Percentiles rank a stretch among this genome's conserved stretches.
phyloP scores from a whole-genome alignment of 495 filamentous ascomycete species.

The Cenococcum geophilum region DNA sequence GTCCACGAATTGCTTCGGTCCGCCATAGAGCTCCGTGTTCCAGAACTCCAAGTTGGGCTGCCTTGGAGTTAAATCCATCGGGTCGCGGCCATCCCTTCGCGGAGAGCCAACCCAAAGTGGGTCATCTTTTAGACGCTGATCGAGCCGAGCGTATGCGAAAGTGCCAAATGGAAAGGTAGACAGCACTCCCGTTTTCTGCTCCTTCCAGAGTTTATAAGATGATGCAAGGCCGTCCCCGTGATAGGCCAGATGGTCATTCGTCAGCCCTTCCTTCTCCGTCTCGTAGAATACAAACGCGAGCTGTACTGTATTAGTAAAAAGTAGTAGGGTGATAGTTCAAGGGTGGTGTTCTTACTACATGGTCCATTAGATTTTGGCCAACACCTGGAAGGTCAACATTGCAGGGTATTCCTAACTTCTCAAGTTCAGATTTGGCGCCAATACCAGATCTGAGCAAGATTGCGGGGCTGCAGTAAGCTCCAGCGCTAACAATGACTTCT shows the following conservation, averaged over 20 bases:
- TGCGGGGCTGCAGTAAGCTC: conserved; percentile 19
- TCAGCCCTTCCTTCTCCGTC: conserved; percentile 41
- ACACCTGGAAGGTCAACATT: conserved; percentile 22
- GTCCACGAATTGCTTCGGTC: conserved; percentile 8
- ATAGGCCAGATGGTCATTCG: conserved; percentile 29
- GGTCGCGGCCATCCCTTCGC: conserved; percentile 13
- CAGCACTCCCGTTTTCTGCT: conserved; percentile 35
- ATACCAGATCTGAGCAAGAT: conserved; percentile 24
- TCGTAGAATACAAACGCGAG: conserved; percentile 46
- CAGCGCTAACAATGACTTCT: conserved; percentile 27
- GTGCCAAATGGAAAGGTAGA: conserved; percentile 35
- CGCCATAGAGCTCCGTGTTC: conserved; percentile 23
- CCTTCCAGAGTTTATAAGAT: conserved; percentile 41
- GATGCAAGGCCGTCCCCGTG: conserved; percentile 29
- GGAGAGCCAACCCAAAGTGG: conserved; percentile 44
- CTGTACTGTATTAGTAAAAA: background rate
- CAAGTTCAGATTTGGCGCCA: conserved; percentile 15
- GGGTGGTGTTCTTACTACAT: conserved; percentile 8
- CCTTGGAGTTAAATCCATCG: conserved; percentile 9
- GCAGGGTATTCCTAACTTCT: conserved; percentile 14
- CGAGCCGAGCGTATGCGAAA: conserved; percentile 47
- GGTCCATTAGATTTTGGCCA: conserved; percentile 25
- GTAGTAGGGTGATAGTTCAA: background rate
- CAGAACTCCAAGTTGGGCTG: conserved; percentile 21
- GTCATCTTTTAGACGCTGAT: conserved; percentile 11